Evolutionary conservation across 83 land plant genomes (phyloP).

Genomic region (Picea engelmannii): DNA sequence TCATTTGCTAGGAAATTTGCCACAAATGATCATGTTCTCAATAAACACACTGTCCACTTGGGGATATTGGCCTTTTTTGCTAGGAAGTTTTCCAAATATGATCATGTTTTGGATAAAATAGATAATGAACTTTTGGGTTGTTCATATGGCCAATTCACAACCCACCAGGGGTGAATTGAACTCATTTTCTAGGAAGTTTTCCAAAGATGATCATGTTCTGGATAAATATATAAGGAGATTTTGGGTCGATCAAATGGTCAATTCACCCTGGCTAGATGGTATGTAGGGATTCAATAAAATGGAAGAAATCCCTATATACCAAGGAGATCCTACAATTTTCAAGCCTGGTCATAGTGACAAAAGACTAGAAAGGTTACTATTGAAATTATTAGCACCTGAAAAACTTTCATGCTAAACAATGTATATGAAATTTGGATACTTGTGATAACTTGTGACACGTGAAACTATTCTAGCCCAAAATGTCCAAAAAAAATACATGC

Average conservation of each 20-base stretch:
- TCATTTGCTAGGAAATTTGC: too few species aligned
- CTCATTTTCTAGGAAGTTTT: too few species aligned
- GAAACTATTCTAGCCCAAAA: too few species aligned
- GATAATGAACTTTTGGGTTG: slow-evolving; percentile 63
- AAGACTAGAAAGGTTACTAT: slow-evolving; percentile 61
- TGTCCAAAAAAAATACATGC: too few species aligned
- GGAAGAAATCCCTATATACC: slow-evolving; percentile 57
- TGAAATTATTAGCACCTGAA: slow-evolving; percentile 61
- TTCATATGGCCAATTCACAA: slow-evolving; percentile 39
- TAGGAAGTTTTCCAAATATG: slow-evolving; percentile 51
- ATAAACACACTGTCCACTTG: too few species aligned
- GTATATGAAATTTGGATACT: background rate
- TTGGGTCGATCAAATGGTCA: too few species aligned
- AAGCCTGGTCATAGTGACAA: slow-evolving; percentile 61
- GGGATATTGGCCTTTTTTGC: slow-evolving; percentile 95
- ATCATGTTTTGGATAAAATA: slow-evolving; percentile 68
- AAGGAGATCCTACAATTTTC: slow-evolving; percentile 45
- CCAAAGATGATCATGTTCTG: too few species aligned
- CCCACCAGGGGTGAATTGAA: too few species aligned
- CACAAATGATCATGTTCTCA: too few species aligned
- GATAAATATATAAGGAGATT: too few species aligned
- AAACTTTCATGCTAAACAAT: slow-evolving; percentile 63
- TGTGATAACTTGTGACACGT: too few species aligned
- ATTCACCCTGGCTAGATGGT: slow-evolving; percentile 95
- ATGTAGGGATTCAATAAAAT: slow-evolving; percentile 26